Base-by-base conservation (phyloP, 441 rosid genomes). In the Bocquillonia castaneifolia region DNA sequence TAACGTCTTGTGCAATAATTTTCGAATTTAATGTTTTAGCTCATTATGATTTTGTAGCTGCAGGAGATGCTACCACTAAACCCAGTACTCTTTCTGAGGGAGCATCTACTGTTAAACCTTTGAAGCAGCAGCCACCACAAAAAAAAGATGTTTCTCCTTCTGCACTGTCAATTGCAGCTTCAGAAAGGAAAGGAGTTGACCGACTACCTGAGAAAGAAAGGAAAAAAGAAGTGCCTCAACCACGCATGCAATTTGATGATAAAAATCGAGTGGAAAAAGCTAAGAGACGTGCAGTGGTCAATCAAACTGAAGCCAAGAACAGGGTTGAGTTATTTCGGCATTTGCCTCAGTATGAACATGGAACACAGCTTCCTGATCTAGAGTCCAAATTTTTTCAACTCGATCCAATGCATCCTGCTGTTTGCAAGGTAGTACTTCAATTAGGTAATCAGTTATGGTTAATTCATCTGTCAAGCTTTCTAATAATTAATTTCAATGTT, bases 201-300 rank as follows among this genome's bases (percentile, higher is more conserved):
- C 88, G 83, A 57, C 76, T 74, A 28, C 70, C 70, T 5, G 97
- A 91, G 67, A 93, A 84, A 79, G 99, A 90, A 70, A 88, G 84
- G 79, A 91, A 72, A 80, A 91, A 86, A 79, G 97, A 94, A 75
- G 87, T 74, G 39, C 93, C 90, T 62, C 87, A 88, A 68, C 91
- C 97, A 22, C 89, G 90, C 34, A 88, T 91, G 97, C 99, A 93
- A 73, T 93, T 88, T 73, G 97, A 93, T 68, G 96, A 91, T 68
- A 84, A 72, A 73, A 83, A 60, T 76, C 82, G 96, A 56, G 99
- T 91, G 64, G 92, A 84, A 48, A 94, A 90, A 84, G 97, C 99
- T 63, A 94, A 87, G 80, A 88, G 71, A 81, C 95, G 93, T 71
- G 80, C 97, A 3, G 82, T 93, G 66, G 89, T 90, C 70, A 86